Percentiles rank a stretch among this genome's conserved stretches.
These are phyloP conservation scores for Colletotrichum sp. DNA, from an alignment of 2,329 filamentous ascomycete species.

Conservation along the genomic window DNA sequence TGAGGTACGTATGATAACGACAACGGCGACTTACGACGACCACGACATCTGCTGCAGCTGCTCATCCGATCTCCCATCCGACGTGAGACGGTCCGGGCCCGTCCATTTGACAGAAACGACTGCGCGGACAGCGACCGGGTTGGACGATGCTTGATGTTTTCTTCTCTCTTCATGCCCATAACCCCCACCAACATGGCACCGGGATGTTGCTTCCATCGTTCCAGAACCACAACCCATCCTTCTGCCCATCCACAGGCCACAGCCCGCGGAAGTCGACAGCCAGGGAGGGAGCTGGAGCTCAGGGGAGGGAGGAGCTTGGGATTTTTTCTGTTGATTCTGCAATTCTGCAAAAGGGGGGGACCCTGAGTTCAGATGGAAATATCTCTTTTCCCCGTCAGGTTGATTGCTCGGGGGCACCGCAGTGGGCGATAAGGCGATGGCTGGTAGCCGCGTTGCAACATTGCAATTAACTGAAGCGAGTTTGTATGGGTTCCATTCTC, in stretches of 20 bases:
- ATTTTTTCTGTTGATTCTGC: neutral
- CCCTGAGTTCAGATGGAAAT: neutral
- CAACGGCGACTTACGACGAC: neutral
- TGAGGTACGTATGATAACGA: neutral
- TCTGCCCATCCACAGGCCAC: neutral
- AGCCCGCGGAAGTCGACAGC: neutral
- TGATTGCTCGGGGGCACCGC: constrained; percentile 1
- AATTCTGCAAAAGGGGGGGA: neutral
- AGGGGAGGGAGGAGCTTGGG: neutral
- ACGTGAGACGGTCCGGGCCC: neutral
- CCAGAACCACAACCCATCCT: neutral
- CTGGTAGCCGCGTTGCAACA: neutral
- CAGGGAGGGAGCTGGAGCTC: neutral
- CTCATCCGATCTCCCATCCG: neutral
- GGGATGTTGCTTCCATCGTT: neutral
- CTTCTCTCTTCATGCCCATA: neutral
- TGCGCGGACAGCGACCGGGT: neutral
- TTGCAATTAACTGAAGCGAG: neutral
- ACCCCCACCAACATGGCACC: neutral
- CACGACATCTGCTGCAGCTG: neutral
- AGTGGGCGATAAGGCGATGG: constrained; percentile 5
- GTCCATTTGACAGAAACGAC: neutral
- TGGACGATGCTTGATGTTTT: neutral
- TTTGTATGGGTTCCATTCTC: neutral
- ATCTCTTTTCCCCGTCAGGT: neutral